Base-by-base conservation (phyloP, 139 green algal genomes). In the Tetraselmis striata region DNA sequence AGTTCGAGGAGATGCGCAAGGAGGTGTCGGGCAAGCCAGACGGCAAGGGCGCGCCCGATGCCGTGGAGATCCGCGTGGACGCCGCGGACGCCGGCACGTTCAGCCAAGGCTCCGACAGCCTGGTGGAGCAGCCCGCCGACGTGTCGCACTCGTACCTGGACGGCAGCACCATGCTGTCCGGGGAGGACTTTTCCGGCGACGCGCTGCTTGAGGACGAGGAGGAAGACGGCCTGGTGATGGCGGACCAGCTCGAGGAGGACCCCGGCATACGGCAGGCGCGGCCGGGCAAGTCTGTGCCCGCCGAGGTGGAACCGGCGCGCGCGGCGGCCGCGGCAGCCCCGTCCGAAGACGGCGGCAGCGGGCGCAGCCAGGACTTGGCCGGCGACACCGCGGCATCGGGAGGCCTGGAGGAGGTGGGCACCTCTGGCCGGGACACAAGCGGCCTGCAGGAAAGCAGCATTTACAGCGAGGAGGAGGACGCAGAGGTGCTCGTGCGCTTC, bases 401-500 rank as follows among this genome's bases (percentile, higher is more conserved):
- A 18, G 45, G 18, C 11, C 45, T 67, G 18, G 45, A 67, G 45
- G 45, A 67, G 45, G 45, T 67, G 45, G 45, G 45, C 18, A 67
- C 45, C 45, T 67, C 45, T 18, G 45, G 45, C 18, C 45, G 45
- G 45, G 45, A 67, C 11, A 18, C 5, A 18, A 67, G 45, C 18
- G 18, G 5, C 11, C 18, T 5, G 45, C 5, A 67, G 11, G 45
- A 67, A 18, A 18, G 45, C 45, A 67, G 45, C 45, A 18, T 67
- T 5, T 67, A 67, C 45, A 67, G 45, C 45, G 78, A 75, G 31
- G 78, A 82, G 31, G 31, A 32, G 24, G 78, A 58, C 31, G 78
- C 67, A 26, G 31, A 58, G 28, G 78, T 82, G 78, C 78, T 82
- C 31, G 78, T 58, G 31, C 31, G 78, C 25, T 82, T 82, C 78